phyloP scores from a whole-genome alignment of 768 basidiomycete species.

The Flagelloscypha sp. region DNA sequence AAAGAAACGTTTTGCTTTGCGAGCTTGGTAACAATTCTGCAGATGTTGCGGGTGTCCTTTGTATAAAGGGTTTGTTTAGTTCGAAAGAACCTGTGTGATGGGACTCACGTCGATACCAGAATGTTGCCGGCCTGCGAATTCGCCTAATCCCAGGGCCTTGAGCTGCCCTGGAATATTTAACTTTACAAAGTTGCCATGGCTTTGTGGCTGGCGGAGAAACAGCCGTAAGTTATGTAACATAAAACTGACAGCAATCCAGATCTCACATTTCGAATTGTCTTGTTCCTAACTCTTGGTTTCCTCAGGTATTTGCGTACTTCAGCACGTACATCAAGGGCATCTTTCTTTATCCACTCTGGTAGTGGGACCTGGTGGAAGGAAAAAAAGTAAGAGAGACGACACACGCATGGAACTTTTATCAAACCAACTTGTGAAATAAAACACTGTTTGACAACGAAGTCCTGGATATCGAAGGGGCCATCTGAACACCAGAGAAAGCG shows the following conservation, averaged over 20 bases:
- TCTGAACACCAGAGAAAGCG: conserved; percentile 81
- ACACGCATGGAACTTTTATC: conserved; percentile 5
- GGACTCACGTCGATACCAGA: conserved; percentile 82
- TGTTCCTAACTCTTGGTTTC: conserved; percentile 13
- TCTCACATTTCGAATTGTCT: no score
- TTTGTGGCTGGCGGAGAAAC: no score
- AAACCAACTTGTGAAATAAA: conserved; percentile 69
- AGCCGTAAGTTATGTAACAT: no score
- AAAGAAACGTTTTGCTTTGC: conserved; percentile 58
- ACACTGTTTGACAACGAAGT: conserved; percentile 85
- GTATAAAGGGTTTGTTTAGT: conserved; percentile 9
- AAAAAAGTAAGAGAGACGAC: conserved; percentile 2
- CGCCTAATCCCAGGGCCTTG: conserved; percentile 55
- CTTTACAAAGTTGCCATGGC: no score
- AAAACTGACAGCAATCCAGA: no score
- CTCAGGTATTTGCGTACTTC: conserved; percentile 29
- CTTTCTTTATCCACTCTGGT: conserved; percentile 66
- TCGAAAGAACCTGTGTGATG: conserved; percentile 11
- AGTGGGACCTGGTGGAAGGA: conserved; percentile 40
- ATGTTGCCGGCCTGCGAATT: conserved; percentile 80
- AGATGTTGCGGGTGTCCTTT: conserved; percentile 86
- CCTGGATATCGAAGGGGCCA: conserved; percentile 75
- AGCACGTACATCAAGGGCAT: conserved; percentile 72
- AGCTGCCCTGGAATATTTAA: conserved; percentile 75
- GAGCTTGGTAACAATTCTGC: conserved; percentile 75